These are phyloP conservation scores for Penicillium subrubescens DNA, from an alignment of 495 filamentous ascomycete species.

Conservation along the genomic window DNA sequence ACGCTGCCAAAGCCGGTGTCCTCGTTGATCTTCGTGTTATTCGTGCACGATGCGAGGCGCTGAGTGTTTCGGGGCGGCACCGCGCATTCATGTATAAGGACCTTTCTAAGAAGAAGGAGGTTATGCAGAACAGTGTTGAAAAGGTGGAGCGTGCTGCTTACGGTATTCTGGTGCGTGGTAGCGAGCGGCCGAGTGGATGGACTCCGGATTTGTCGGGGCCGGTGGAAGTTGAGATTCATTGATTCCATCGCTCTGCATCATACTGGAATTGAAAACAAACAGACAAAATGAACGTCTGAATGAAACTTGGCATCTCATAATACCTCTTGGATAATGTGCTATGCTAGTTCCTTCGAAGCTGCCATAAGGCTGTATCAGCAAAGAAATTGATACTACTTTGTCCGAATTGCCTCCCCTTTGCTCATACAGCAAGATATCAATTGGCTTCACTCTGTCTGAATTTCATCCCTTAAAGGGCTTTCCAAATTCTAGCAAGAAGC, in stretches of 20 bases:
- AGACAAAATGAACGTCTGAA: background rate
- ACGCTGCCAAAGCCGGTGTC: conserved; percentile 43
- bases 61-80: conserved; percentile 53
- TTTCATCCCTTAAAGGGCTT: too few species aligned
- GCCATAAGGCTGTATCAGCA: background rate
- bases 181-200: conserved; percentile 90
- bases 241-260: background rate
- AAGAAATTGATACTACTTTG: background rate
- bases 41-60: conserved; percentile 69
- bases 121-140: conserved; percentile 84
- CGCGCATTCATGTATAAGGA: conserved; percentile 54
- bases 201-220: conserved; percentile 71
- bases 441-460: too few species aligned
- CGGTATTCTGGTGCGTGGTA: conserved; percentile 80
- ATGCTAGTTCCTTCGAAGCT: background rate
- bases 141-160: conserved; percentile 94
- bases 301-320: background rate
- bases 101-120: conserved; percentile 76
- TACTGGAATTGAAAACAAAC: background rate
- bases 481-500: too few species aligned
- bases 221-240: conserved; percentile 49
- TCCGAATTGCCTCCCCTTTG: background rate
- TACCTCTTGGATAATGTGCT: background rate
- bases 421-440: background rate
- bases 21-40: conserved; percentile 75